These are phyloP conservation scores for Ceratobasidium sp. DNA, from an alignment of 1,284 basidiomycete genomes.

Conservation along the genomic window DNA sequence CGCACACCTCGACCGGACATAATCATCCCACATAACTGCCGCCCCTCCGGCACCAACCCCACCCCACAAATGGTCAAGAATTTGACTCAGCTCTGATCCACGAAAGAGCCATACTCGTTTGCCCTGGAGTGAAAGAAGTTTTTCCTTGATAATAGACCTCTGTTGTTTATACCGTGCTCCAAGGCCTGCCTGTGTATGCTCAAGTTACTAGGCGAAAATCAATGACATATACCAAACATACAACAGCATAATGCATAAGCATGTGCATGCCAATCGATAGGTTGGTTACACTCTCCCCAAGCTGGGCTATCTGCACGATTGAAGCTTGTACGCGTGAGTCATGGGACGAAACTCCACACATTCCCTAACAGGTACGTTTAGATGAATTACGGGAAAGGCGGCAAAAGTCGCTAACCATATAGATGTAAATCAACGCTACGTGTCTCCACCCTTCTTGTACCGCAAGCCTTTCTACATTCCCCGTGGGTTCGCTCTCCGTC, in stretches of 20 bases:
- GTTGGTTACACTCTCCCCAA: neutral
- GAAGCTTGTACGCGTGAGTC: slow-evolving; percentile 24
- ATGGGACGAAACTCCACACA: slow-evolving; percentile 8
- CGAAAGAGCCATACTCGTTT: slow-evolving; percentile 2
- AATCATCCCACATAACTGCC: slow-evolving; percentile 28
- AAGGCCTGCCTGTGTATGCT: neutral
- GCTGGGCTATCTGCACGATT: slow-evolving; percentile 10
- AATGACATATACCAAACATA: neutral
- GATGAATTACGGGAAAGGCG: neutral
- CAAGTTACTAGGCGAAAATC: neutral
- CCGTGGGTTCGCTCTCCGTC: neutral
- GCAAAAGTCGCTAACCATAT: slow-evolving; percentile 21
- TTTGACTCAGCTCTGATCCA: neutral
- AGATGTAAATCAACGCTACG: slow-evolving; percentile 20
- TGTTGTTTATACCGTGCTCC: neutral
- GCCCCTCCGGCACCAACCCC: slow-evolving; percentile 1
- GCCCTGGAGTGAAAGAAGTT: neutral
- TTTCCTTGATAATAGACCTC: neutral
- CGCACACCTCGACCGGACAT: slow-evolving; percentile 13
- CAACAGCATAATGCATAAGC: neutral
- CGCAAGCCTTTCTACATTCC: slow-evolving; percentile 10
- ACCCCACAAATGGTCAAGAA: slow-evolving; percentile 30
- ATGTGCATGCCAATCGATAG: slow-evolving; percentile 9
- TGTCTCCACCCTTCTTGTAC: slow-evolving; percentile 27
- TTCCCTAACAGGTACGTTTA: slow-evolving; percentile 2